A percentile compares a stretch with the other conserved stretches of the same genome.
Evolutionary conservation across 2,329 filamentous ascomycete genomes (phyloP).

Genomic region (Parastagonospora nodorum): DNA sequence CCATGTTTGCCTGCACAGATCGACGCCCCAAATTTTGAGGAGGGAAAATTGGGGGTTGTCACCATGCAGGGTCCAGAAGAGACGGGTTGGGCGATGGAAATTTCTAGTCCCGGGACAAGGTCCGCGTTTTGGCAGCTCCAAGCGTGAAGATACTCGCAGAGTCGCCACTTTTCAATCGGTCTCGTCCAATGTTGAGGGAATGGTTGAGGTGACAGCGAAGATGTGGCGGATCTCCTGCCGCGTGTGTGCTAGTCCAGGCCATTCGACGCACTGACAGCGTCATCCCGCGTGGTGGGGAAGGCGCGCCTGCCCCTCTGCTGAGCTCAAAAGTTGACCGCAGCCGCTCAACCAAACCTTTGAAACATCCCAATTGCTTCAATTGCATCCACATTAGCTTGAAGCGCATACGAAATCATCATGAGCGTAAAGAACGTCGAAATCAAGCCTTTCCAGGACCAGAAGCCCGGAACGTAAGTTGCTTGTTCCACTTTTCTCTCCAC

Average conservation of each 20-base stretch:
- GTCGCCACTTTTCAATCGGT: not conserved
- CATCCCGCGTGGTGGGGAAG: constrained; percentile 34
- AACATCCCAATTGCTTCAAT: constrained; percentile 26
- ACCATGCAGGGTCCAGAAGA: constrained; percentile 4
- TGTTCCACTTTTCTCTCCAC: not conserved
- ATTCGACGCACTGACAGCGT: constrained; percentile 24
- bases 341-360: constrained; percentile 15
- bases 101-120: not conserved
- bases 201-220: constrained; percentile 5
- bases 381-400: constrained; percentile 26
- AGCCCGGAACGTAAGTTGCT: constrained; percentile 93
- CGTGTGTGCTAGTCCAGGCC: constrained; percentile 20
- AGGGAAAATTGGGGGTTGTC: not conserved
- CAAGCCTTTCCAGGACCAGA: constrained; percentile 91
- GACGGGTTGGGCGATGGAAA: not conserved
- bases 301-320: constrained; percentile 31
- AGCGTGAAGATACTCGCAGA: constrained; percentile 1
- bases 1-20: constrained; percentile 31
- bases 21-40: not conserved
- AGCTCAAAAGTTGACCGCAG: constrained; percentile 35
- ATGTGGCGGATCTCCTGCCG: constrained; percentile 13
- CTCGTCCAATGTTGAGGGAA: constrained; percentile 2
- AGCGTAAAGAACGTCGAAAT: constrained; percentile 78
- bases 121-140: not conserved
- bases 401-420: constrained; percentile 53